Evolutionary conservation across 108 stramenopile species (phyloP), one percentile per base, ranked within the genome.

Genomic region (Mayamaea pseudoterrestris): DNA sequence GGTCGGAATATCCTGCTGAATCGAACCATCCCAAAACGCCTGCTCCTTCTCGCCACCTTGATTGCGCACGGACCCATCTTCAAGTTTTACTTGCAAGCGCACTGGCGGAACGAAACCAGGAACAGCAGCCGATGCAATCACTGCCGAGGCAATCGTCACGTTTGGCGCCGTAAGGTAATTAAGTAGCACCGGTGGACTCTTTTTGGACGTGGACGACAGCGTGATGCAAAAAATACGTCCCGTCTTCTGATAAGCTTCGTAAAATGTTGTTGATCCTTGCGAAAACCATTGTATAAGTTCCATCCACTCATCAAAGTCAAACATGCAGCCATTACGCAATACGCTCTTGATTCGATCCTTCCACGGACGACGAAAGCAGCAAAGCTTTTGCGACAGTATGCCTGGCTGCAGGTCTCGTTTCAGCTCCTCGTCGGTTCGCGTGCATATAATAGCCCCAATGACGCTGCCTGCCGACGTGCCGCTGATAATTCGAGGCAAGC

Each of bases 111-210:
- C 74, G 58, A 97, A 93, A 6, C 93, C 93, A n/a, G 98, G 98
- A 2, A 97, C 93, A 26, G 91, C 82, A 1, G 81, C 81, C 55
- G 73, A 75, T 12, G 83, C 83, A 14, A 83, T 47, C 30, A 93
- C 79, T 5, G 98, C 98, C 35, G 86, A 87, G 30, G 83, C 84
- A 30, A 99, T 86, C 14, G 78, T 67, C 25, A 99, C 91, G 57
- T 98, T 86, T 11, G 98, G 98, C 4, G 95, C 89, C 32, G 88
- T 93, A 34, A 95, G 78, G 60, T 98, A 83, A 63, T 96, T 99
- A 18, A 98, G 63, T 7, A 99, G 63, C 5, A 93, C 78, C 1
- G 98, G 94, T 1, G 90, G 84, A 5, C 88, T 86, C 55, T 85
- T 83, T 64, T 90, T 84, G 18, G 81, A 80, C 5, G 80, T 89